Evolutionary conservation across 169 alveolate genomes (phyloP), one percentile per base, ranked within the genome.

Genomic region (Cyclospora cayetanensis): DNA sequence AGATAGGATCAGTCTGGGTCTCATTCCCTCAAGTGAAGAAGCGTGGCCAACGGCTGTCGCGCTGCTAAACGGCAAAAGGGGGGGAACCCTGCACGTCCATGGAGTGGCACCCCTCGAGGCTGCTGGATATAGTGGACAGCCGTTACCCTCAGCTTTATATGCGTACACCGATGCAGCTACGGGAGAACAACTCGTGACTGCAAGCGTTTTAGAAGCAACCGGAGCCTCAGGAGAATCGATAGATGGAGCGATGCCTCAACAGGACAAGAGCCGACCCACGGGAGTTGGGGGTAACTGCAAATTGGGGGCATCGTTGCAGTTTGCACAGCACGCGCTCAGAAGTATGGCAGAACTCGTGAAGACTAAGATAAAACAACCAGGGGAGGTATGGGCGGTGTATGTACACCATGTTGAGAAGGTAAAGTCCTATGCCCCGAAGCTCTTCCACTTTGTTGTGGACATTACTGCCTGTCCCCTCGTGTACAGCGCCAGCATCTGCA

Each of bases 81-180:
- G 97, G 25, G 97, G 97, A 12, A 53, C 89, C 22, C 70, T 95
- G 39, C 97, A 95, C 63, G 94, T 95, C 11, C 97, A 95, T 34
- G 94, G 96, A 7, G 90, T 93, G 43, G 80, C 89, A 12, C 53
- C 46, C 39, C 29, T 27, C 31, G 55, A 76, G 50, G 31, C 39
- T 34, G 89, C 34, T 4, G 86, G 42, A 76, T 18, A 46, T 46
- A 7, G 25, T 4, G 31, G 25, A 29, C 34, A 55, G 27, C 70
- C 11, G 9, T 4, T 20, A 20, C 27, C 25, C 70, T 55, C 25
- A 9, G 7, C 70, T 9, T 20, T 55, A 22, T 20, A 55, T 55
- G 25, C n/a, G n/a, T 29, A 5, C 70, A 20, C 70, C 70, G 70
- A 4, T 15, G 70, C 70, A 55, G 34, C 34, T 4, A 20, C 70